Percentiles rank a stretch among this genome's conserved stretches.
Evolutionary conservation across 306 rosid species (phyloP).

Genomic region (Cicer pinnatifidum): DNA sequence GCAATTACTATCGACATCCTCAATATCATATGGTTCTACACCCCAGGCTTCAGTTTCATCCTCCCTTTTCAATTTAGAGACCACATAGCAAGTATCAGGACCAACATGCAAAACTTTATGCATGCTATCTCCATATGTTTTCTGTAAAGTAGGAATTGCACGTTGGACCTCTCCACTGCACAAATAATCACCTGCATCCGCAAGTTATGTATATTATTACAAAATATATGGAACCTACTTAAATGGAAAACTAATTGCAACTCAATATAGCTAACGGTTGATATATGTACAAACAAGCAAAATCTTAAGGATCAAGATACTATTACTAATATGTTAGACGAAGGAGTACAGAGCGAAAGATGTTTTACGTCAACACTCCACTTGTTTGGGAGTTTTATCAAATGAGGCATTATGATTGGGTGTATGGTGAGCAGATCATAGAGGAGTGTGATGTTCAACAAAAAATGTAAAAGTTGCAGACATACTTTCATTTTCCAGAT

Average conservation of each 20-base stretch:
- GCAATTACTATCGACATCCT: constrained; percentile 68
- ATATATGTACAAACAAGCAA: constrained; percentile 10
- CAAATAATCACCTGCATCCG: constrained; percentile 63
- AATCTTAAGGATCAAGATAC: not conserved
- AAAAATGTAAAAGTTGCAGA: too few species aligned
- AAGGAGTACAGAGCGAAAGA: not conserved
- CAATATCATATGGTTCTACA: constrained; percentile 72
- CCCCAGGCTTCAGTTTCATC: constrained; percentile 88
- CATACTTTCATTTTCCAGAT: too few species aligned
- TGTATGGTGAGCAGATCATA: too few species aligned
- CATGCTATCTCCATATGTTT: constrained; percentile 69
- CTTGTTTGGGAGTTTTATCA: not conserved
- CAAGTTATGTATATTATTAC: constrained; percentile 29
- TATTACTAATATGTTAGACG: not conserved
- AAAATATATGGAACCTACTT: constrained; percentile 7
- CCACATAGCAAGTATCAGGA: constrained; percentile 66
- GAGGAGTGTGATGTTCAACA: too few species aligned
- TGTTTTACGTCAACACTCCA: not conserved
- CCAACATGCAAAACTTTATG: constrained; percentile 75
- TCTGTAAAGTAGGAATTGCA: constrained; percentile 61
- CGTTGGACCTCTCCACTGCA: constrained; percentile 67
- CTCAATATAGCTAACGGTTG: not conserved
- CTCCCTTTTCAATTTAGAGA: constrained; percentile 60
- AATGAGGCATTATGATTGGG: not conserved
- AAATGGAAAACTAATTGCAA: constrained; percentile 25